Percentiles rank a stretch among this genome's conserved stretches.
These are phyloP conservation scores for Eucalyptus decipiens DNA, from an alignment of 345 rosid species.

Conservation along the genomic window DNA sequence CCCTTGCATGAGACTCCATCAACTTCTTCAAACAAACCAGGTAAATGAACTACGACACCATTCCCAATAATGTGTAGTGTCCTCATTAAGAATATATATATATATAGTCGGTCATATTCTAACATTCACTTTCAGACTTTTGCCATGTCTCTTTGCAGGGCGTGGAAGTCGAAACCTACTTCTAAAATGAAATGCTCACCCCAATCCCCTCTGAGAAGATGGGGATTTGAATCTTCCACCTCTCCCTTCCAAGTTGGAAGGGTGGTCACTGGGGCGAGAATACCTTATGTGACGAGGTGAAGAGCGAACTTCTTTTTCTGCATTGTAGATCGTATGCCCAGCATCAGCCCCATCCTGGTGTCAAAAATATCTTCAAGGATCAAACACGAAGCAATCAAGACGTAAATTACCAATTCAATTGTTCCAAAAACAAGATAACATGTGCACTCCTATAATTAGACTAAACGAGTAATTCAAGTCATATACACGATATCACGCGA, in stretches of 20 bases:
- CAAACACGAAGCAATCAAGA: background rate
- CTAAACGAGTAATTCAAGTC: background rate
- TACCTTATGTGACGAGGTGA: constrained; percentile 95
- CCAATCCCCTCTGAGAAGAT: too few relatives aligned
- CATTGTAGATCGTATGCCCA: constrained; percentile 88
- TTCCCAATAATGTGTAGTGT: constrained; percentile 80
- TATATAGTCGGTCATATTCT: too few relatives aligned
- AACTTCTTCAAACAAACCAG: constrained; percentile 73
- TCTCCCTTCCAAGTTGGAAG: too few relatives aligned
- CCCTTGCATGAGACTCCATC: constrained; percentile 80
- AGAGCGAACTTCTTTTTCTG: constrained; percentile 88
- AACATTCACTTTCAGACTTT: too few relatives aligned
- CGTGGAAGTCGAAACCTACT: too few relatives aligned
- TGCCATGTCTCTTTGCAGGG: too few relatives aligned
- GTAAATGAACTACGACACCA: constrained; percentile 90
- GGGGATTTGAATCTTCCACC: too few relatives aligned
- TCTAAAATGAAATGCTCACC: too few relatives aligned
- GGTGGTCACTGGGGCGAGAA: too few relatives aligned
- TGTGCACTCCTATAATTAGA: background rate
- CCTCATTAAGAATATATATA: constrained; percentile 79
- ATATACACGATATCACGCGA: background rate
- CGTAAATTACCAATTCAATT: background rate
- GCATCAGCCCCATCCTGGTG: constrained; percentile 96
- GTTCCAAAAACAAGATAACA: background rate
- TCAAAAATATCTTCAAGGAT: background rate